These are phyloP conservation scores for Umbelopsis sp. DNA, from an alignment of 192 early-diverging fungal species.

Conservation along the genomic window DNA sequence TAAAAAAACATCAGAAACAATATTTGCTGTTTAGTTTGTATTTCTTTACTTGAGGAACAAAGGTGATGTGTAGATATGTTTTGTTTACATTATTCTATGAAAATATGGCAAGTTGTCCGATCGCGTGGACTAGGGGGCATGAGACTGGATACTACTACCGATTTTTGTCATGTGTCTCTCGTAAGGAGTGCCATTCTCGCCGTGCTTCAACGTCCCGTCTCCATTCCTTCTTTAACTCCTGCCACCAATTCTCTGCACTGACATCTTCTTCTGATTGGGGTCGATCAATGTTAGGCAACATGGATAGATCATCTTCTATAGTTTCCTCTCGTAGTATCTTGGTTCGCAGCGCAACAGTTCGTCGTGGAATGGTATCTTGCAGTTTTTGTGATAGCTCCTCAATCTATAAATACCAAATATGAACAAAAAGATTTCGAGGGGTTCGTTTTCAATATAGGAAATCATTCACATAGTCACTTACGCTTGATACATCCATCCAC, in stretches of 20 bases:
- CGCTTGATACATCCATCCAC: conserved; percentile 37
- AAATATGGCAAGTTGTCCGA: neutral
- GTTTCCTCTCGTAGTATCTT: conserved; percentile 11
- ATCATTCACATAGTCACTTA: conserved; percentile 22
- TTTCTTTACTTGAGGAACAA: too few relatives aligned
- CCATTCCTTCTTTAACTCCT: conserved; percentile 7
- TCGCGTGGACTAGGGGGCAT: neutral
- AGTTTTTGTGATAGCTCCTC: conserved; percentile 15
- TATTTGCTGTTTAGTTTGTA: too few relatives aligned
- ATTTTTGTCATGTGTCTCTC: neutral
- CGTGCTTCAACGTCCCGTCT: neutral
- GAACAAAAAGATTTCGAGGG: conserved; percentile 29
- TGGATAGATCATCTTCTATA: conserved; percentile 1
- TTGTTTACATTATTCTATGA: neutral
- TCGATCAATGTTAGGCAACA: conserved; percentile 7
- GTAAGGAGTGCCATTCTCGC: conserved; percentile 3
- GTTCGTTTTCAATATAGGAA: neutral
- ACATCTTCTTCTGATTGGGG: neutral
- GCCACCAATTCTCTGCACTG: conserved; percentile 7
- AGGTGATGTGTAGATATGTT: neutral
- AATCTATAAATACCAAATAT: conserved; percentile 20
- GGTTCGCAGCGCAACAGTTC: neutral
- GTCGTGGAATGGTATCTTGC: conserved; percentile 9
- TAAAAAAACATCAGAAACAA: too few relatives aligned
- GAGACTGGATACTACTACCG: neutral